Base-by-base conservation (phyloP, 2,329 filamentous ascomycete genomes). In the Colletotrichum sp. region DNA sequence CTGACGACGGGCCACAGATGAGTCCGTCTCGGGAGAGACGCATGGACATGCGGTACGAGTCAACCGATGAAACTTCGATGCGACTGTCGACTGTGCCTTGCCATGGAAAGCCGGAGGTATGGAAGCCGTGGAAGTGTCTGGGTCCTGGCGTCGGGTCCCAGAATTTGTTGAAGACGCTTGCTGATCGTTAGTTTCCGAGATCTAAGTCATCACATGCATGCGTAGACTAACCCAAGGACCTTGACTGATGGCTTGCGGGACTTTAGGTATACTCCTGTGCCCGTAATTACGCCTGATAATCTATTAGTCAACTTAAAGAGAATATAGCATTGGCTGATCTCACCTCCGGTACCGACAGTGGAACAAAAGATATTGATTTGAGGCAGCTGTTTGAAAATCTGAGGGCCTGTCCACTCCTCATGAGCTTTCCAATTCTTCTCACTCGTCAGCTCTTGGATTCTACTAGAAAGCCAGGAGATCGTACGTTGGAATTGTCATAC, bases 401-500 rank as follows among this genome's bases (percentile, higher is more conserved):
- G 69, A 15, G 64, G 79, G 26, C 81, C 75, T 57, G 80, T 79
- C 77, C 63, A 77, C 28, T 75, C 24, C 75, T 69, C 39, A 77
- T 75, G 71, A 76, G 73, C 62, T 72, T 30, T 77, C 76, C 26
- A 79, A 34, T 60, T 81, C 78, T 71, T 34, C 83, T 22, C 5
- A 5, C 3, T 16, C 3, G 48, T 71, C 24, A 71, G 68, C 16
- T 1, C 12, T 13, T 9, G 2, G 16, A n/a, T 8, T 3, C 8
- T 3, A 5, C 0, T 4, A 9, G 3, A 34, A 7, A 5, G 8
- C 2, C 18, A 28, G 18, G 8, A 83, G 75, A 16, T 72, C 80
- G 39, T 75, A 83, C 82, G 67, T 83, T 78, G 7, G 82, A 79
- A 64, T 84, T 84, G 26, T 83, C 78, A 68, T 84, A 84, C 67